Conservation (phyloP, 495 filamentous ascomycete genomes). For the Hypoxylon intermedium region DNA sequence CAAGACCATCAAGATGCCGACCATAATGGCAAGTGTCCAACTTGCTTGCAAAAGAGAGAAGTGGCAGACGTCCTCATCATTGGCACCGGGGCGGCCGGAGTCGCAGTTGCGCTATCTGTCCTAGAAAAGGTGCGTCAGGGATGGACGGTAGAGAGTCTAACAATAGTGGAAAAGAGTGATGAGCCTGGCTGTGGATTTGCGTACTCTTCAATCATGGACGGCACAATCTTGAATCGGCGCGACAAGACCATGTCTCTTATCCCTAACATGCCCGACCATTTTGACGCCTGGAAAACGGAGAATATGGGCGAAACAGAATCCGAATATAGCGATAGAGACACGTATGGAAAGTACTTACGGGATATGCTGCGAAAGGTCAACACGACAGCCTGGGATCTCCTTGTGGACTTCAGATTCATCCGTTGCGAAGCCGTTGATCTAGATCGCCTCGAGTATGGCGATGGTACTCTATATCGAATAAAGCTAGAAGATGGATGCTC, state of each 20-base stretch:
- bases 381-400: not conserved
- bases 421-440: not conserved
- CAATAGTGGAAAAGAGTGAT: conserved; percentile 3
- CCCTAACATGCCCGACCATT: not conserved
- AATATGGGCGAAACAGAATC: not conserved
- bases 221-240: not conserved
- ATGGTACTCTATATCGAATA: not conserved
- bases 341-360: conserved; percentile 2
- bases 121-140: conserved; percentile 1
- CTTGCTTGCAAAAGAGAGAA: conserved; percentile 2
- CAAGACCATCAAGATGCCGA: not conserved
- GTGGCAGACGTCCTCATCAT: conserved; percentile 1
- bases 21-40: not conserved
- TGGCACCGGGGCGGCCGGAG: conserved; percentile 1
- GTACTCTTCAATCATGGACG: not conserved
- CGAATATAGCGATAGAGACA: conserved; percentile 2
- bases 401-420: conserved; percentile 7
- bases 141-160: conserved; percentile 1
- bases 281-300: not conserved
- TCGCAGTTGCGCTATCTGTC: conserved; percentile 5
- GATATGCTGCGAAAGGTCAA: conserved; percentile 1
- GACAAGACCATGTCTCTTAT: conserved; percentile 8
- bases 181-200: not conserved
- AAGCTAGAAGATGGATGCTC: not conserved
- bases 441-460: not conserved